A percentile compares a stretch with the other conserved stretches of the same genome.
phyloP scores from a whole-genome alignment of 208 protist genomes.

The Acanthamoeba triangularis region DNA sequence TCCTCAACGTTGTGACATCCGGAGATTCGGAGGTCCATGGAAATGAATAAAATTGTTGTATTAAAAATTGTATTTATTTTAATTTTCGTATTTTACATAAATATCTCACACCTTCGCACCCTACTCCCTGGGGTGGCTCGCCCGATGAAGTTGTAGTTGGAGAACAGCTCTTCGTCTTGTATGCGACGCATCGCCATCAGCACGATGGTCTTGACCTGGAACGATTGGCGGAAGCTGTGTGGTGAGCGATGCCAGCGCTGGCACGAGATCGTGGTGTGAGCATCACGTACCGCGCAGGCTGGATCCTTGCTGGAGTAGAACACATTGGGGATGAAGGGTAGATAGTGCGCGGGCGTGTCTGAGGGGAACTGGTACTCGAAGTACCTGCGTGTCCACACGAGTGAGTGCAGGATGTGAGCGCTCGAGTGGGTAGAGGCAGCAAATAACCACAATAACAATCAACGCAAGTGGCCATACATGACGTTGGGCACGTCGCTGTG shows the following conservation, averaged over 20 bases:
- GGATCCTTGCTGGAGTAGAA: conserved; percentile 46
- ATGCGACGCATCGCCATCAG: conserved; percentile 30
- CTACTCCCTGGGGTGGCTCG: background rate
- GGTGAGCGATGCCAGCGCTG: background rate
- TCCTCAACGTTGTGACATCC: too few species aligned
- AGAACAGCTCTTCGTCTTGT: conserved; percentile 43
- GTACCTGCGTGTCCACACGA: background rate
- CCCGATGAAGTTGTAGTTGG: conserved; percentile 63
- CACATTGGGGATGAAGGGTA: conserved; percentile 12
- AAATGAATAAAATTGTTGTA: too few species aligned
- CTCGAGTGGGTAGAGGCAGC: too few species aligned
- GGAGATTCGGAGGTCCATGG: too few species aligned
- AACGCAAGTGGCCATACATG: background rate
- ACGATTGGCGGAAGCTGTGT: background rate
- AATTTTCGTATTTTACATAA: too few species aligned
- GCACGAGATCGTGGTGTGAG: background rate
- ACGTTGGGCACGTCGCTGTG: conserved; percentile 47
- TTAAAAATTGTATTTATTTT: too few species aligned
- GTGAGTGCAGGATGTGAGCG: background rate
- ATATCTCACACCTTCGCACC: too few species aligned
- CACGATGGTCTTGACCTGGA: conserved; percentile 64
- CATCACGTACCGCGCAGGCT: background rate
- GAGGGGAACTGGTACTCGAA: conserved; percentile 41
- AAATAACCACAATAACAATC: background rate
- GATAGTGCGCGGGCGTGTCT: conserved; percentile 24